A percentile compares a stretch with the other conserved stretches of the same genome.
Evolutionary conservation across 2,329 filamentous ascomycete genomes (phyloP).

Genomic region (Aspergillus fijiensis): DNA sequence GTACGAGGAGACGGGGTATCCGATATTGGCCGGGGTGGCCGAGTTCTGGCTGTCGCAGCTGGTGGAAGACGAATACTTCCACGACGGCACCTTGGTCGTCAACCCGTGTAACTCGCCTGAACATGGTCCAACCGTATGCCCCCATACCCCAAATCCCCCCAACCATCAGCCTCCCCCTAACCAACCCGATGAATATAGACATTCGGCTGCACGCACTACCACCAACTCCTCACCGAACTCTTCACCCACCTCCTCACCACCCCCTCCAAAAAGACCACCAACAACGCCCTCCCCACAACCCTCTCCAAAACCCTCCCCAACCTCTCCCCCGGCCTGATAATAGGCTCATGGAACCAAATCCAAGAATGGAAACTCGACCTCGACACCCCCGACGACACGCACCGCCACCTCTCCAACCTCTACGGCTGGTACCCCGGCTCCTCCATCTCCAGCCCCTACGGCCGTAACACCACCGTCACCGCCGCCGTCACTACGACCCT

Average conservation of each 20-base stretch:
- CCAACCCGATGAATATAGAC: conserved; percentile 7
- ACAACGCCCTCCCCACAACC: conserved; percentile 8
- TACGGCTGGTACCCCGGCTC: conserved; percentile 58
- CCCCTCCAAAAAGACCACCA: conserved; percentile 31
- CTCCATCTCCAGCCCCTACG: conserved; percentile 43
- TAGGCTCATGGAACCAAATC: conserved; percentile 46
- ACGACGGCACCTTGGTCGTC: conserved; percentile 55
- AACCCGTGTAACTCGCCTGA: conserved; percentile 62
- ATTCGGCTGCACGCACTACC: conserved; percentile 28
- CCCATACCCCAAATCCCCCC: neutral
- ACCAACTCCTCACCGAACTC: conserved; percentile 37
- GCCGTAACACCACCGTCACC: conserved; percentile 47
- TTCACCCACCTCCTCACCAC: conserved; percentile 40
- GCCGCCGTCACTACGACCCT: conserved; percentile 50
- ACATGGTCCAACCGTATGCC: conserved; percentile 47
- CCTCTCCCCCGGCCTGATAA: conserved; percentile 34
- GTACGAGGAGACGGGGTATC: conserved; percentile 50
- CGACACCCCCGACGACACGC: conserved; percentile 46
- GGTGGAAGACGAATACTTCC: conserved; percentile 50
- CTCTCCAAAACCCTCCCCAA: conserved; percentile 9
- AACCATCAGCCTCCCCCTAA: neutral
- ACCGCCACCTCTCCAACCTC: conserved; percentile 58
- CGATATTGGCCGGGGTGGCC: conserved; percentile 54
- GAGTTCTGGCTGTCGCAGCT: conserved; percentile 59
- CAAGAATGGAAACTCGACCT: conserved; percentile 53